Evolutionary conservation across 2,329 filamentous ascomycete species (phyloP).

Genomic region (Apiospora marii): DNA sequence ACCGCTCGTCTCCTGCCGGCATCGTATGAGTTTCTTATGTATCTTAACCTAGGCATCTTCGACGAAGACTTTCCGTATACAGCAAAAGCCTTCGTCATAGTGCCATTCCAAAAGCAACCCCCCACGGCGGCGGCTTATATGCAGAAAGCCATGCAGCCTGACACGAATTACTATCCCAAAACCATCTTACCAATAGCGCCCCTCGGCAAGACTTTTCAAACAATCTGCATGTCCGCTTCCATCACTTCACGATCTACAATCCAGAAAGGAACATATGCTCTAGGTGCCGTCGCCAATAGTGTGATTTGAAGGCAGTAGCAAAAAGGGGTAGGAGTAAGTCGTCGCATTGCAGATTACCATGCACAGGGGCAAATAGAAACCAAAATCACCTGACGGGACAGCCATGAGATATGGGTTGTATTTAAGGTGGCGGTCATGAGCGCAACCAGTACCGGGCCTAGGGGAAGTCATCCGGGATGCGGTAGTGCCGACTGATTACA

Average conservation of each 20-base stretch:
- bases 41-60: not conserved
- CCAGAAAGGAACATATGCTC: not conserved
- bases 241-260: not conserved
- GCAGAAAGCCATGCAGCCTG: not conserved
- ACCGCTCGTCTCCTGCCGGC: not conserved
- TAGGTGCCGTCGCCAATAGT: not conserved
- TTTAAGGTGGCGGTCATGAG: not conserved
- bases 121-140: conserved; percentile 16
- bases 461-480: not conserved
- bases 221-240: not conserved
- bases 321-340: not conserved
- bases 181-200: not conserved
- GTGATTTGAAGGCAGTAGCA: not conserved
- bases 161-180: not conserved
- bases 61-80: not conserved
- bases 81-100: not conserved
- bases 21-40: not conserved
- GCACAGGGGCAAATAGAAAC: not conserved
- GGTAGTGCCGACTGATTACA: conserved; percentile 4
- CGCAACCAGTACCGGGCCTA: not conserved
- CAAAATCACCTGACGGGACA: not conserved
- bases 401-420: not conserved
- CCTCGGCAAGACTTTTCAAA: not conserved
- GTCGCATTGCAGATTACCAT: conserved; percentile 8
- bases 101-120: not conserved